These are phyloP conservation scores for Alternaria alternata DNA, from an alignment of 2,329 filamentous ascomycete genomes.

Conservation along the genomic window DNA sequence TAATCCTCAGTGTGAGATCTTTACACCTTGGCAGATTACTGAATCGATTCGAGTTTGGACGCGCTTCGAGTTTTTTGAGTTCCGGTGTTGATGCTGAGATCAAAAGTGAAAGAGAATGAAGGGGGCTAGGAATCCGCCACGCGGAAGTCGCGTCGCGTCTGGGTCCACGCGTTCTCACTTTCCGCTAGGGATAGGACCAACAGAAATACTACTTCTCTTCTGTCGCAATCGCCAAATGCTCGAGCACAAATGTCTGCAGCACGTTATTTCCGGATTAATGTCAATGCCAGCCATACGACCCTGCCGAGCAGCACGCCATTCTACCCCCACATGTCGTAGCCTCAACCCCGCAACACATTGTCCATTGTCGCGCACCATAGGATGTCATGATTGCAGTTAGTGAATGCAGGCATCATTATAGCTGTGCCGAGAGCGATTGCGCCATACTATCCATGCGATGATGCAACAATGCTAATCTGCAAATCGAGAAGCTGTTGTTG, in stretches of 20 bases:
- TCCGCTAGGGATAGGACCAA: not conserved
- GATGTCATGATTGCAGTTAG: not conserved
- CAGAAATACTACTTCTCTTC: not conserved
- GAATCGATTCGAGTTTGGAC: not conserved
- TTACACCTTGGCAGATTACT: not conserved
- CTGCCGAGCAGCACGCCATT: constrained; percentile 29
- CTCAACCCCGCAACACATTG: constrained; percentile 23
- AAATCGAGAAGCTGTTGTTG: not conserved
- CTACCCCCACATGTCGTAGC: constrained; percentile 30
- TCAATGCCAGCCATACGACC: not conserved
- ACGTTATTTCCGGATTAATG: not conserved
- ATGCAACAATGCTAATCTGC: not conserved
- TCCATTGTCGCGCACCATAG: not conserved
- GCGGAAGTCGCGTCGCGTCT: not conserved
- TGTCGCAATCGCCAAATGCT: not conserved
- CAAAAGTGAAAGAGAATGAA: not conserved
- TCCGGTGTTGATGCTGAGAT: not conserved
- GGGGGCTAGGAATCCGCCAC: not conserved
- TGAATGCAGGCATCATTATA: not conserved
- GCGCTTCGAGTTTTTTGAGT: not conserved
- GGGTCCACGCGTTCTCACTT: not conserved
- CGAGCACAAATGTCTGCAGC: too few species aligned
- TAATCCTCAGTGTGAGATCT: not conserved
- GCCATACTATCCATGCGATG: constrained; percentile 1
- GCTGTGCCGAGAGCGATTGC: not conserved